Evolutionary conservation across 139 green algal genomes (phyloP).

Genomic region (Astrephomene gubernaculifera): DNA sequence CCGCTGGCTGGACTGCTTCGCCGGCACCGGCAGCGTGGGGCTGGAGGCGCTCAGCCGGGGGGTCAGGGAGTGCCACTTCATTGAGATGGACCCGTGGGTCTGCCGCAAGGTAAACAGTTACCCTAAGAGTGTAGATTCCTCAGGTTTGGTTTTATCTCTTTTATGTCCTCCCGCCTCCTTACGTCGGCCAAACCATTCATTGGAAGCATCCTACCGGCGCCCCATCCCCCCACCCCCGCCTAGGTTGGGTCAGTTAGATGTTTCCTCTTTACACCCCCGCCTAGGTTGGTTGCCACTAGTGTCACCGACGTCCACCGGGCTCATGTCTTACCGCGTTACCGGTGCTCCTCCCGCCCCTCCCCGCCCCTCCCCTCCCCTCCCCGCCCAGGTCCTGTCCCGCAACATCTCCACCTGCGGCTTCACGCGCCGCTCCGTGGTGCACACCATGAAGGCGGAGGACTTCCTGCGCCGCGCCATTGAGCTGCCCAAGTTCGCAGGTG

Average conservation of each 20-base stretch:
- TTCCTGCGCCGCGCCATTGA: slow-evolving; percentile 68
- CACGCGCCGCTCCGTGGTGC: slow-evolving; percentile 53
- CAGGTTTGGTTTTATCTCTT: too few species aligned
- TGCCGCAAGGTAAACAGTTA: slow-evolving; percentile 62
- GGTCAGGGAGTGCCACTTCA: slow-evolving; percentile 82
- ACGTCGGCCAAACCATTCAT: too few species aligned
- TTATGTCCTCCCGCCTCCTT: too few species aligned
- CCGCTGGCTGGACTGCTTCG: slow-evolving; percentile 90
- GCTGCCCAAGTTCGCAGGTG: slow-evolving; percentile 50
- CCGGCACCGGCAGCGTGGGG: slow-evolving; percentile 79
- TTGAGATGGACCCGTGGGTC: slow-evolving; percentile 92
- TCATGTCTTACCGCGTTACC: background rate
- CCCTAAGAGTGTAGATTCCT: too few species aligned
- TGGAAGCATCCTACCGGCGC: too few species aligned
- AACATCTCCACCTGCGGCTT: slow-evolving; percentile 65
- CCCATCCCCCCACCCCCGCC: too few species aligned
- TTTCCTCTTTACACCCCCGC: too few species aligned
- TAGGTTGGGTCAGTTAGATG: too few species aligned
- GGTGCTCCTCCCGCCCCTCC: background rate
- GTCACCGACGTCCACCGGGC: background rate
- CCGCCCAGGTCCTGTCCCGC: slow-evolving; percentile 32
- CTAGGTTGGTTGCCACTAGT: too few species aligned
- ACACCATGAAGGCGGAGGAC: slow-evolving; percentile 81
- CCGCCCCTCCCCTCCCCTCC: background rate
- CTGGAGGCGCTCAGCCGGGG: slow-evolving; percentile 73